Conservation (phyloP, 345 rosid species). For the Citrus reticulata region DNA sequence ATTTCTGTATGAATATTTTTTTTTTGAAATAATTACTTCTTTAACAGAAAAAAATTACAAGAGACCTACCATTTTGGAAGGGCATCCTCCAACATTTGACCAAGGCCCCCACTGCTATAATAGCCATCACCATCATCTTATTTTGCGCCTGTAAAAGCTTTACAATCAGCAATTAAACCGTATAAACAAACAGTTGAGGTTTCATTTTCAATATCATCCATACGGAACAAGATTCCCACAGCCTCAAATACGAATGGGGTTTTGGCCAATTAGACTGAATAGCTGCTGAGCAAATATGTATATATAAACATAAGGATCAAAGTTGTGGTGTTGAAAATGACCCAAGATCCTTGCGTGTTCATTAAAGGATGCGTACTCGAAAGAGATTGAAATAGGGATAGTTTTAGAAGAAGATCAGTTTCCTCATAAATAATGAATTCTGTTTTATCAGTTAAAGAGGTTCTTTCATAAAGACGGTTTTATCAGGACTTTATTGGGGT, state of each 20-base stretch:
- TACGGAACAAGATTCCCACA: slow-evolving; percentile 55
- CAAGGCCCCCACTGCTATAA: slow-evolving; percentile 51
- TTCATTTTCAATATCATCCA: slow-evolving; percentile 49
- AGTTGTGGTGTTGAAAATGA: slow-evolving; percentile 63
- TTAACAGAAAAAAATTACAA: too few species aligned
- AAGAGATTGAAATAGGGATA: too few species aligned
- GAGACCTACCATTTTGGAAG: too few species aligned
- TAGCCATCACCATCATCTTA: slow-evolving; percentile 83
- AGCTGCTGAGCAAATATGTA: slow-evolving; percentile 50
- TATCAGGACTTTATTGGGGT: too few species aligned
- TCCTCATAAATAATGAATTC: too few species aligned
- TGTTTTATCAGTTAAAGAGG: too few species aligned
- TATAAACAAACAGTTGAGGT: slow-evolving; percentile 79
- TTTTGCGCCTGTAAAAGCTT: slow-evolving; percentile 88
- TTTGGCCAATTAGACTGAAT: slow-evolving; percentile 63
- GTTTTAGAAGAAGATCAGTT: too few species aligned
- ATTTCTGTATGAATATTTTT: too few species aligned
- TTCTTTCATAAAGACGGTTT: too few species aligned
- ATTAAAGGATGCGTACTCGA: too few species aligned
- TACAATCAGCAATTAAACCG: slow-evolving; percentile 67
- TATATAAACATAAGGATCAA: slow-evolving; percentile 46
- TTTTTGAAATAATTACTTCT: too few species aligned
- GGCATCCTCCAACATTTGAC: too few species aligned
- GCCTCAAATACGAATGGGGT: slow-evolving; percentile 52
- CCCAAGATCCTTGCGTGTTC: slow-evolving; percentile 83